These are phyloP conservation scores for Agastache rugosa DNA, from an alignment of 257 asterid species.

Conservation along the genomic window DNA sequence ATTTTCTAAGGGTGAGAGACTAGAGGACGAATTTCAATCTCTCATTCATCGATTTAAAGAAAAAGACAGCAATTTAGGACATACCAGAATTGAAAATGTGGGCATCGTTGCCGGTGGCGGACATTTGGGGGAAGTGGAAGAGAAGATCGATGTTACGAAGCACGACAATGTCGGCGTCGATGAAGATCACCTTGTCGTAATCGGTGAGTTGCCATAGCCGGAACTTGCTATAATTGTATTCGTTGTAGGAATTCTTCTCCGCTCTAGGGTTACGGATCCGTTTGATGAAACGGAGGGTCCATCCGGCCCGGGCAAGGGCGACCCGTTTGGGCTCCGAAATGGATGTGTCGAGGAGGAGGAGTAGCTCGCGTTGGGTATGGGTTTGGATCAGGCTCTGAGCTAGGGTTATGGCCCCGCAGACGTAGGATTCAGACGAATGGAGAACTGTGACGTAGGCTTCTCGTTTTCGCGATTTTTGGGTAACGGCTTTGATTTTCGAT, in stretches of 20 bases:
- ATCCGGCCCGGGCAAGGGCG: constrained; percentile 70
- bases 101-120: constrained; percentile 83
- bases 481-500: constrained; percentile 43
- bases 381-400: constrained; percentile 75
- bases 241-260: constrained; percentile 67
- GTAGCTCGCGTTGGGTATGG: constrained; percentile 64
- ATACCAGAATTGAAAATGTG: constrained; percentile 78
- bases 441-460: constrained; percentile 86
- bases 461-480: constrained; percentile 29
- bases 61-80: neutral
- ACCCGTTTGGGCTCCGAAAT: constrained; percentile 56
- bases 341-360: constrained; percentile 73
- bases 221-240: constrained; percentile 87
- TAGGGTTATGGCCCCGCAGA: constrained; percentile 80
- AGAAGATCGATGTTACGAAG: constrained; percentile 69
- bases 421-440: constrained; percentile 76
- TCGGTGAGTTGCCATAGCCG: constrained; percentile 85
- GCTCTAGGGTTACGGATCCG: constrained; percentile 86
- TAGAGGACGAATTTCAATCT: too few species aligned
- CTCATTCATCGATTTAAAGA: too few species aligned
- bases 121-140: constrained; percentile 78
- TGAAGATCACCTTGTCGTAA: constrained; percentile 75
- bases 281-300: constrained; percentile 70
- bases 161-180: constrained; percentile 76
- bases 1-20: too few species aligned